Base-by-base conservation (phyloP, 805 yeast genomes). In the Teunomyces stri region DNA sequence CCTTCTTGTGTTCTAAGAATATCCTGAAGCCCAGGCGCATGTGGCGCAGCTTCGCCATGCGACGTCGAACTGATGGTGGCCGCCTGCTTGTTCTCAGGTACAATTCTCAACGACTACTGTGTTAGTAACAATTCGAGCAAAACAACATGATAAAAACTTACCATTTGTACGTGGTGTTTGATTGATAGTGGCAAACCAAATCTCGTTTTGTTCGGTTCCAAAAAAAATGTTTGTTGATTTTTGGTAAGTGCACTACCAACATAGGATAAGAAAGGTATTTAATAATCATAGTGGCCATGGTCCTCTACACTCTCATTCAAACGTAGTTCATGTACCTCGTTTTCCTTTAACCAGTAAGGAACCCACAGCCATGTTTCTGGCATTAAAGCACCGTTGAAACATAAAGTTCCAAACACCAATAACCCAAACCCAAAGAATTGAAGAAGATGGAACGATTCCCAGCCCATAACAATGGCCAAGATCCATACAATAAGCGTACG, bases 401-500 rank as follows among this genome's bases (percentile, higher is more conserved):
- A 74, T 45, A 87, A 65, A 0, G 94, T 87, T 9, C 95, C 95
- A 50, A 78, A 73, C 5, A 85, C 89, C 42, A 87, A 67, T 16
- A 81, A 57, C 0, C 60, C 66, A 58, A 87, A 87, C 0, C 94
- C 95, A 15, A 77, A 25, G 16, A 82, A 66, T 61, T 87, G 95
- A 44, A 84, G 63, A n/a, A 68, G 56, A 16, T 73, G 72, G 66
- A 86, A 87, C 1, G 72, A 56, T 63, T 87, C 94, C 95, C 94
- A 87, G 3, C 92, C 94, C 52, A 87, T 57, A 18, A 64, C 44
- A 43, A 87, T 67, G 0, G 94, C 87, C 6, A 85, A 77, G 1
- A 83, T 33, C 95, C 95, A 87, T 13, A 87, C 91, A 22, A 85
- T 64, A 20, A 86, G 65, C 0, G 94, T 87, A 53, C 95, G 74